Percentiles rank a stretch among this genome's conserved stretches.
phyloP scores from a whole-genome alignment of 495 filamentous ascomycete genomes.

The Lasiosphaeria ovina region DNA sequence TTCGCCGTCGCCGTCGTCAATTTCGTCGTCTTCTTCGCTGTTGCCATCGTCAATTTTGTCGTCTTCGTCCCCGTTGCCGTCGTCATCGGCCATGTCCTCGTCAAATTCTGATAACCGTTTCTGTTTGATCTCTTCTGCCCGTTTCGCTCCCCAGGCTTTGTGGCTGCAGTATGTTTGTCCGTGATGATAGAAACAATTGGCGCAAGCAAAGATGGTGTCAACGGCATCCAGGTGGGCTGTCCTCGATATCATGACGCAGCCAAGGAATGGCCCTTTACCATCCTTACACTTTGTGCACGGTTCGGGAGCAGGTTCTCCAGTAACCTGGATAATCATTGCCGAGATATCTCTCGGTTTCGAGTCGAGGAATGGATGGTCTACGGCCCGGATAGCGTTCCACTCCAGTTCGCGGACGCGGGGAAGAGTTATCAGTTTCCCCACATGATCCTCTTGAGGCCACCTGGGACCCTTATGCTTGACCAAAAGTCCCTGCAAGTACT shows the following conservation, averaged over 20 bases:
- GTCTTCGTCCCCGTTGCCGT: not conserved
- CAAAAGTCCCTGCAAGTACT: constrained; percentile 22
- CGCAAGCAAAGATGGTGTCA: constrained; percentile 23
- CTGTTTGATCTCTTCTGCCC: constrained; percentile 2
- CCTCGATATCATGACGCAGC: constrained; percentile 30
- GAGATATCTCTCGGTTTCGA: constrained; percentile 27
- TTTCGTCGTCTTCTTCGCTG: too few relatives aligned
- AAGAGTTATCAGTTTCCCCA: constrained; percentile 19
- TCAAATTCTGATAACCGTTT: not conserved
- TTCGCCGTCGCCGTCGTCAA: too few relatives aligned
- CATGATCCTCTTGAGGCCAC: constrained; percentile 14
- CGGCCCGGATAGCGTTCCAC: constrained; percentile 21
- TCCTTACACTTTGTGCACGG: constrained; percentile 26
- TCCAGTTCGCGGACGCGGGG: constrained; percentile 24
- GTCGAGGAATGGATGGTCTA: constrained; percentile 22
- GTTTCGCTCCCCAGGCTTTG: constrained; percentile 24
- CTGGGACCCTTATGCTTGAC: constrained; percentile 15
- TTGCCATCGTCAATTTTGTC: not conserved
- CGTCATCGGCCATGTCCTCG: not conserved
- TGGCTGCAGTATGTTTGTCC: constrained; percentile 29
- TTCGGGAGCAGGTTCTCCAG: constrained; percentile 24
- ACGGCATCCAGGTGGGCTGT: constrained; percentile 13
- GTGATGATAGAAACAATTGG: constrained; percentile 36
- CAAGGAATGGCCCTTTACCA: constrained; percentile 30
- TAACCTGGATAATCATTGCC: constrained; percentile 31